Evolutionary conservation across 129 eudicot species (phyloP).

Genomic region (Solidago caesia): DNA sequence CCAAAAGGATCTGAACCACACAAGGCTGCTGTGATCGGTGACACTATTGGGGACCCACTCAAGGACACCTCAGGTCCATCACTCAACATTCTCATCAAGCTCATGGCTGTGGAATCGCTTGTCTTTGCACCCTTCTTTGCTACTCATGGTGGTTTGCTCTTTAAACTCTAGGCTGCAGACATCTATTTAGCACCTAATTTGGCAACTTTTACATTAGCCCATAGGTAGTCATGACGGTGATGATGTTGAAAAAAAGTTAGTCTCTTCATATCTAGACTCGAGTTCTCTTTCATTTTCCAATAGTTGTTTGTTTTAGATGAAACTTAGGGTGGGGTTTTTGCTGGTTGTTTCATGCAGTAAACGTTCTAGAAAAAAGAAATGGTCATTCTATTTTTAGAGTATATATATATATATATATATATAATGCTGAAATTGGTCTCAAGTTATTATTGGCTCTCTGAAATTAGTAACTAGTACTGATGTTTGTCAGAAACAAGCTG

Average conservation of each 20-base stretch:
- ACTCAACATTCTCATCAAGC: slow-evolving; percentile 85
- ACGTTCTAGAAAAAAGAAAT: not conserved
- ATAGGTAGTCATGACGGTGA: not conserved
- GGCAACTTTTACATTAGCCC: not conserved
- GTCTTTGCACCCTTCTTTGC: slow-evolving; percentile 95
- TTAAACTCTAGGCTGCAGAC: slow-evolving; percentile 40
- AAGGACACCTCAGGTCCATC: slow-evolving; percentile 96
- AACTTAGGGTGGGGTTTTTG: not conserved
- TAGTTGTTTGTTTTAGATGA: not conserved
- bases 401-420: no score
- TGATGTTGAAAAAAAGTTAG: slow-evolving; percentile 10
- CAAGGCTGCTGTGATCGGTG: slow-evolving; percentile 93
- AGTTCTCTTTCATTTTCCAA: not conserved
- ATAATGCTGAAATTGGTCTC: not conserved
- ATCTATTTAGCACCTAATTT: slow-evolving; percentile 2
- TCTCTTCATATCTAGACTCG: not conserved
- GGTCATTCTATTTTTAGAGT: not conserved
- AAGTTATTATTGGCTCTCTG: not conserved
- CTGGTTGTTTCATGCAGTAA: not conserved
- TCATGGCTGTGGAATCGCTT: slow-evolving; percentile 91
- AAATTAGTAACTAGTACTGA: not conserved
- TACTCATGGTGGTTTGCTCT: slow-evolving; percentile 80
- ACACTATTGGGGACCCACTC: slow-evolving; percentile 86
- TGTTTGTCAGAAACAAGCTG: not conserved
- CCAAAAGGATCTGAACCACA: slow-evolving; percentile 93